A percentile compares a stretch with the other conserved stretches of the same genome.
phyloP scores from a whole-genome alignment of 1,284 basidiomycete species.

The Filobasidium uniguttulatum region DNA sequence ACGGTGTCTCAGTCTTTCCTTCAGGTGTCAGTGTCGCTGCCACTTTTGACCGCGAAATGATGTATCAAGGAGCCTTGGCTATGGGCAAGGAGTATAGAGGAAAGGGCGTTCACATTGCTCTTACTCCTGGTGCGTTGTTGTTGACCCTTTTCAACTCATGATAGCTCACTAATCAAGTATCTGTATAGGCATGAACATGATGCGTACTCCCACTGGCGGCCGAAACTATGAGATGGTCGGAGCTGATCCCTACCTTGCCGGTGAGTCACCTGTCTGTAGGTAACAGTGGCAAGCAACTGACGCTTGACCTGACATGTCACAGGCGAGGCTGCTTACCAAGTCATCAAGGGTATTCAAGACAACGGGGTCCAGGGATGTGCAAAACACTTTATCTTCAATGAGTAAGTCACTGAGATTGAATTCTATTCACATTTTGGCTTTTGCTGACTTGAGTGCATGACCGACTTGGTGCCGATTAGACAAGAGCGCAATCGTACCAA shows the following conservation, averaged over 20 bases:
- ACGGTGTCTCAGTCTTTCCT: slow-evolving; percentile 52
- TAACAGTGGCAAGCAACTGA: slow-evolving; percentile 24
- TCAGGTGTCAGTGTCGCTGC: slow-evolving; percentile 58
- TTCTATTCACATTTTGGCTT: no score
- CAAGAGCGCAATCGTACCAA: slow-evolving; percentile 29
- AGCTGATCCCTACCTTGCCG: slow-evolving; percentile 54
- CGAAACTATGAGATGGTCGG: slow-evolving; percentile 27
- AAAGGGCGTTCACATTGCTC: slow-evolving; percentile 62
- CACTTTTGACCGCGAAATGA: slow-evolving; percentile 58
- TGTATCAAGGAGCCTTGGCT: slow-evolving; percentile 55
- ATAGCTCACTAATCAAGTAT: background rate
- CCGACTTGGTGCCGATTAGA: no score
- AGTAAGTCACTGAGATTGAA: slow-evolving; percentile 20
- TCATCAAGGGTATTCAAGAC: slow-evolving; percentile 57
- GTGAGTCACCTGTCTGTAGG: slow-evolving; percentile 16
- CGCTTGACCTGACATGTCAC: slow-evolving; percentile 49
- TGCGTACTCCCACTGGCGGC: background rate
- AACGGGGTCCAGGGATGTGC: slow-evolving; percentile 53
- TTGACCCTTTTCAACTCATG: background rate
- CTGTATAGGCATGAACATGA: background rate
- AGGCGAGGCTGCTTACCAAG: slow-evolving; percentile 55
- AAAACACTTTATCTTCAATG: slow-evolving; percentile 49
- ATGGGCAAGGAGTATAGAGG: slow-evolving; percentile 65
- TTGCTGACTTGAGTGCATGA: no score
- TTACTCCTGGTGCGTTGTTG: slow-evolving; percentile 37